Conservation (phyloP, 2,329 filamentous ascomycete genomes). For the Arthroderma sp. region DNA sequence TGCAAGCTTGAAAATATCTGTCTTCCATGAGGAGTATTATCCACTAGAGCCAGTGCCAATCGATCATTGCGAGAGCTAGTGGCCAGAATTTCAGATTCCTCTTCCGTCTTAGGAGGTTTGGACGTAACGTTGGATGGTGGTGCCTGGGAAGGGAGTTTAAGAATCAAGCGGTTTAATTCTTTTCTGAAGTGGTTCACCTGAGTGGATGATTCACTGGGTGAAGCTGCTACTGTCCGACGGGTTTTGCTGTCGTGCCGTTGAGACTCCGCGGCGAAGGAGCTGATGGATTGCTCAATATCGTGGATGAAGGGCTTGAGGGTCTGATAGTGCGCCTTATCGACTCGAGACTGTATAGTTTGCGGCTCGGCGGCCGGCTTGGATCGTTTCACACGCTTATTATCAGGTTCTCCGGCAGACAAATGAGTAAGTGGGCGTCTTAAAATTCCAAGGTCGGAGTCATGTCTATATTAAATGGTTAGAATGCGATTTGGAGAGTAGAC, state of each 20-base stretch:
- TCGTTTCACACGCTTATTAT: conserved; percentile 34
- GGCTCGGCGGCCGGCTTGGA: conserved; percentile 17
- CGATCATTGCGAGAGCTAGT: conserved; percentile 34
- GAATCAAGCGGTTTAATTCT: conserved; percentile 50
- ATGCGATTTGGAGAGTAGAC: background rate
- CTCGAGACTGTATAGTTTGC: conserved; percentile 29
- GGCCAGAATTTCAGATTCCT: conserved; percentile 14
- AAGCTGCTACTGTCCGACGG: conserved; percentile 18
- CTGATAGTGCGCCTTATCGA: conserved; percentile 28
- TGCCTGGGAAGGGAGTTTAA: conserved; percentile 45
- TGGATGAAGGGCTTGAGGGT: conserved; percentile 32
- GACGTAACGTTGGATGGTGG: conserved; percentile 20
- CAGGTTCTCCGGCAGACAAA: conserved; percentile 27
- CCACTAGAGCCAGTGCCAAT: conserved; percentile 63
- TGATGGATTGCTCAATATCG: conserved; percentile 32
- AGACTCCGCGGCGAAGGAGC: conserved; percentile 27
- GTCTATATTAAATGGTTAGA: conserved; percentile 23
- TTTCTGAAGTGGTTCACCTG: conserved; percentile 49
- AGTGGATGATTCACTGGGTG: conserved; percentile 25
- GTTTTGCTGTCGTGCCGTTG: conserved; percentile 19
- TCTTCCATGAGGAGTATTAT: conserved; percentile 59
- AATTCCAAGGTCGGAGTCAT: conserved; percentile 34
- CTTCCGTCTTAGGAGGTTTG: conserved; percentile 26
- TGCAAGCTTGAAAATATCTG: conserved; percentile 82
- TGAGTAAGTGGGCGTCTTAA: conserved; percentile 30